Evolutionary conservation across 352 stramenopile species (phyloP).

Genomic region (Phytophthora boehmeriae): DNA sequence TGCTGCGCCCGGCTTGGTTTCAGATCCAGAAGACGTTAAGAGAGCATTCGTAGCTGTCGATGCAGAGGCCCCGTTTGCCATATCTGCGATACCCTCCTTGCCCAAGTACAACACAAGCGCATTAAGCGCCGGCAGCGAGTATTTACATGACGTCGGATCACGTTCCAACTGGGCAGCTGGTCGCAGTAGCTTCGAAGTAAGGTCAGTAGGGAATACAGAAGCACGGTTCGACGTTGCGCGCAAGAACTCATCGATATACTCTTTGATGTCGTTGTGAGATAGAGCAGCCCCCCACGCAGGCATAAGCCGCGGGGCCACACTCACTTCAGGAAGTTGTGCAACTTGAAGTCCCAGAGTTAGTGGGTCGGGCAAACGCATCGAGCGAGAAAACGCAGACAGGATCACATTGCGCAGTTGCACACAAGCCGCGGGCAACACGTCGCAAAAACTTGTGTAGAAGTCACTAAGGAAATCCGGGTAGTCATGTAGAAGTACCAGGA

Average conservation of each 20-base stretch:
- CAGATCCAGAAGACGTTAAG: conserved; percentile 19
- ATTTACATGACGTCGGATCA: conserved; percentile 79
- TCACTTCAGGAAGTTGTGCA: conserved; percentile 96
- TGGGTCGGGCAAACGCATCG: conserved; percentile 97
- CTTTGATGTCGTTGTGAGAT: conserved; percentile 88
- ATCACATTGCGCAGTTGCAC: conserved; percentile 99
- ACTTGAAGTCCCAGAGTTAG: conserved; percentile 98
- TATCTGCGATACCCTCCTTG: conserved; percentile 86
- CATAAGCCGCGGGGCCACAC: conserved; percentile 93
- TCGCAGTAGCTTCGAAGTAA: conserved; percentile 79
- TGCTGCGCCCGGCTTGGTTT: conserved; percentile 42
- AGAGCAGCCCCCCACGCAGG: conserved; percentile 95
- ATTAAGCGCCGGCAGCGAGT: conserved; percentile 95
- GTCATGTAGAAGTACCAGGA: conserved; percentile 98
- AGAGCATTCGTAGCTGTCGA: conserved; percentile 27
- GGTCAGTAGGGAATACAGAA: conserved; percentile 86
- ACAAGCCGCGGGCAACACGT: conserved; percentile 96
- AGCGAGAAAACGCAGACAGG: conserved; percentile 97
- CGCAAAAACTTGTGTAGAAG: conserved; percentile 99
- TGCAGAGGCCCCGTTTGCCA: conserved; percentile 48
- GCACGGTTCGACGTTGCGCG: conserved; percentile 85
- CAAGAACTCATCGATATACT: conserved; percentile 96
- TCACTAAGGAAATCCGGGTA: conserved; percentile 98
- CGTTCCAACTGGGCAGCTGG: conserved; percentile 64
- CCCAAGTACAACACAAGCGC: conserved; percentile 86